Evolutionary conservation across 768 basidiomycete species (phyloP).

Genomic region (Mrakia blollopis): DNA sequence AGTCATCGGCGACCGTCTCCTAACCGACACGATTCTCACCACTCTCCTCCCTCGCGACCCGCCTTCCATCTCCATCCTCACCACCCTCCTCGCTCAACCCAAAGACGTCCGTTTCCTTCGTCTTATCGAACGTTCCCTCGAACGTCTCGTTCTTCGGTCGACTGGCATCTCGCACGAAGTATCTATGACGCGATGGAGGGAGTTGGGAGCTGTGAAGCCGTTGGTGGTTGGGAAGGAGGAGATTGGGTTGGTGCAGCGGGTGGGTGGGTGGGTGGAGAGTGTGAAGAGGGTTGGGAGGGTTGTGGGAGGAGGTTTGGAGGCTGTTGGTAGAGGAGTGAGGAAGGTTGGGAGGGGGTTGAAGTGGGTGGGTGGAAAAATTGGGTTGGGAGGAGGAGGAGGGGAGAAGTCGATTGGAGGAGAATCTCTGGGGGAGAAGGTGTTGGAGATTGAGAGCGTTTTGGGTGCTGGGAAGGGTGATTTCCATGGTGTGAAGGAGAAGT

Average conservation of each 20-base stretch:
- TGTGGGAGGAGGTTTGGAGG: not conserved
- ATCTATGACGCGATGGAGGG: not conserved
- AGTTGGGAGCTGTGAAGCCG: not conserved
- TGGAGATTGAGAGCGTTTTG: not conserved
- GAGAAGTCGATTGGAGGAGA: not conserved
- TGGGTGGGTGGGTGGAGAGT: not conserved
- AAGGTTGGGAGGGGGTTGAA: not conserved
- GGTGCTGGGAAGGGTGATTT: not conserved
- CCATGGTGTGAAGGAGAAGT: not conserved
- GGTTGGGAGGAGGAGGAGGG: not conserved
- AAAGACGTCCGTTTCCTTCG: constrained; percentile 41
- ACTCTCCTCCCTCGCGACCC: not conserved
- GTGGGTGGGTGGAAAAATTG: not conserved
- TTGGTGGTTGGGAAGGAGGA: not conserved
- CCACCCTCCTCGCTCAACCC: constrained; percentile 39
- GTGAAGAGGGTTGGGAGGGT: not conserved
- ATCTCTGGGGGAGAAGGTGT: not conserved
- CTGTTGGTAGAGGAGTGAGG: not conserved
- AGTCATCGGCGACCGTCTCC: constrained; percentile 83
- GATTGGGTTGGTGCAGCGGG: not conserved
- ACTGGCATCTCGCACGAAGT: not conserved
- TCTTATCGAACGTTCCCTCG: constrained; percentile 37
- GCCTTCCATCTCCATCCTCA: constrained; percentile 40
- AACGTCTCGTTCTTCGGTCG: constrained; percentile 11
- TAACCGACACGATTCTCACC: constrained; percentile 77